Evolutionary conservation across 1,284 basidiomycete species (phyloP), one percentile per base, ranked within the genome.

Genomic region (Microbotryum silenes-acaulis): DNA sequence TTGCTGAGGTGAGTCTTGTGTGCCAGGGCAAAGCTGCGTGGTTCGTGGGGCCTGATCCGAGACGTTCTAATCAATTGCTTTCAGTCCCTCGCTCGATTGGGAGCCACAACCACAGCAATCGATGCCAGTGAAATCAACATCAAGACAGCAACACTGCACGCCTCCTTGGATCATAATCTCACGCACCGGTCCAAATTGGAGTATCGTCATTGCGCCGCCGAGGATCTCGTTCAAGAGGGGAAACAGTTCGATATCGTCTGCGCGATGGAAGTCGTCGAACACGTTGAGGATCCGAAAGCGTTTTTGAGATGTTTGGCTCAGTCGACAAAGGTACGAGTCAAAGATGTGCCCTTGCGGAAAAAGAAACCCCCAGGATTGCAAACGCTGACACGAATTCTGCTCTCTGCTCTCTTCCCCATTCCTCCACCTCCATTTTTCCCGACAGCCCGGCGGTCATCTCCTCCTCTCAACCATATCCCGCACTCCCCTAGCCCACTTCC

Each of bases 221-320:
- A 97, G 74, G 80, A 81, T 0, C 81, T 83, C 6, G 74, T 91
- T 4, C 74, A 85, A 14, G 72, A 81, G 25, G 77, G 77, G 23
- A 72, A 81, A 33, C 81, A 81, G 51, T 98, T 87, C 73, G 94
- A 98, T 74, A 81, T 94, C 8, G 92, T 99, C 18, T 96, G 91
- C 74, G 89, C 91, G 12, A 92, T 98, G 91, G 96, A 99, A 74
- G 93, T 99, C 20, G 74, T 99, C 50, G 96, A 99, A 78, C 96
- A 99, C 73, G 96, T 99, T 62, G 88, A 96, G 73, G 85, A 92
- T 70, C 94, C 96, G 0, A 80, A 83, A 14, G 81, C 82, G 8
- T 99, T 99, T 75, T 79, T 97, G 56, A 79, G 82, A 51, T 85
- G 86, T 53, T 87, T 91, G 67, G 86, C 88, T 0, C 80, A 87